Evolutionary conservation across 1,284 basidiomycete species (phyloP).

Genomic region (Rhodotorula glutinis): DNA sequence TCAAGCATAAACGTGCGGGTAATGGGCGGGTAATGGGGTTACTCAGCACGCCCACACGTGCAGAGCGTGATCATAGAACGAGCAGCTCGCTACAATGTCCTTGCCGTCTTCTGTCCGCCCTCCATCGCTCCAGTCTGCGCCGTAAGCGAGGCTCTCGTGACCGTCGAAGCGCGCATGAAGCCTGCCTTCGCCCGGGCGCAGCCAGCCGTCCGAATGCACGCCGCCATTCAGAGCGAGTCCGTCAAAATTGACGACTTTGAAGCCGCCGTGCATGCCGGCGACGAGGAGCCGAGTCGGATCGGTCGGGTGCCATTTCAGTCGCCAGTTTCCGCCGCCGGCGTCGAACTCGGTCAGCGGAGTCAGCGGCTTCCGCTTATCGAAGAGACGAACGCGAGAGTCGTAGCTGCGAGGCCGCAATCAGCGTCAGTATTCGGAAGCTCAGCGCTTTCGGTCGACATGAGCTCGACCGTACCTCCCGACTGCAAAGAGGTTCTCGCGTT

Average conservation of each 20-base stretch:
- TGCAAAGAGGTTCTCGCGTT: slow-evolving; percentile 74
- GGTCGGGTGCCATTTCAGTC: slow-evolving; percentile 90
- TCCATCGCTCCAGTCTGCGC: slow-evolving; percentile 75
- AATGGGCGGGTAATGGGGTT: too few species aligned
- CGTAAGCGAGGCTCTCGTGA: slow-evolving; percentile 87
- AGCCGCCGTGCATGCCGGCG: slow-evolving; percentile 96
- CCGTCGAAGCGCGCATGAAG: slow-evolving; percentile 65
- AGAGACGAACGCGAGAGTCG: slow-evolving; percentile 74
- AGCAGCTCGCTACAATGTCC: slow-evolving; percentile 79
- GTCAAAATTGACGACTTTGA: slow-evolving; percentile 68
- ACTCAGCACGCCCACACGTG: slow-evolving; percentile 63
- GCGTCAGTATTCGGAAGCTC: too few species aligned
- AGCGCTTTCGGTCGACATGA: too few species aligned
- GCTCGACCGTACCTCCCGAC: slow-evolving; percentile 70
- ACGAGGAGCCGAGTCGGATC: slow-evolving; percentile 66
- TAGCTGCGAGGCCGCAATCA: slow-evolving; percentile 60
- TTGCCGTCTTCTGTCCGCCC: slow-evolving; percentile 41
- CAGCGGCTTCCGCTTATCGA: slow-evolving; percentile 71
- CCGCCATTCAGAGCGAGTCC: slow-evolving; percentile 21
- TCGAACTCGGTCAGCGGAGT: slow-evolving; percentile 61
- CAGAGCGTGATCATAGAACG: slow-evolving; percentile 90
- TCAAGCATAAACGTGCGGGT: too few species aligned
- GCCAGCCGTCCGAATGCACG: slow-evolving; percentile 27
- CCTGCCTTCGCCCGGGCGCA: slow-evolving; percentile 40
- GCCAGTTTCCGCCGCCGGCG: slow-evolving; percentile 91